Base-by-base conservation (phyloP, 306 rosid genomes). In the Cotoneaster glaucophyllus region DNA sequence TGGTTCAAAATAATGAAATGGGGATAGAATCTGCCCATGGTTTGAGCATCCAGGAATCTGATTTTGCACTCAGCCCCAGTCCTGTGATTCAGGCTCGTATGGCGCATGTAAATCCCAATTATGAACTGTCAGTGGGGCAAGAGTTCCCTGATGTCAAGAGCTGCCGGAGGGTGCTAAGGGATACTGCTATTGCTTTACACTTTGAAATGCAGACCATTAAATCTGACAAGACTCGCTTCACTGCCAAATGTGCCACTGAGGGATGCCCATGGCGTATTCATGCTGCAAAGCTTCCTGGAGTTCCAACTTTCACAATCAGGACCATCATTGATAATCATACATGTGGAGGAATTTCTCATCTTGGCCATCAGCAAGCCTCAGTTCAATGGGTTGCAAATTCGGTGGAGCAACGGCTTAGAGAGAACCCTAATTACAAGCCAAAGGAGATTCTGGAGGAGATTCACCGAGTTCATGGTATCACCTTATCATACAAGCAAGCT, bases 251-350 rank as follows among this genome's bases (percentile, higher is more conserved):
- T 87, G 89, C 96, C 31, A 87, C 76, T 75, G 97, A 90, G 64
- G 97, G 93, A 62, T 92, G 97, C 77, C 97, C 97, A 25, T 92
- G 97, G 97, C 96, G 97, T 58, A 92, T 92, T 77, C 97, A 92
- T 59, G 97, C 96, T 52, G 97, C 97, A 79, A 92, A 92, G 84
- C 97, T 90, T 62, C 96, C 97, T 0, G 97, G 96, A 67, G 96
- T 92, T 84, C 96, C 97, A 77, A 92, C 93, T 67, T 92, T 92
- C 82, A 88, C 97, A 8, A 90, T 92, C 78, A 84, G 97, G 82
- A 92, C 97, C 71, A 85, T 92, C 76, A 90, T 88, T 26, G 93
- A 86, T 75, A 19, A 44, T 65, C 97, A 92, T 87, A 74, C 91
- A 24, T 92, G 97, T 74, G 97, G 97, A 70, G 97, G 97, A 57